Conservation (phyloP, 2,329 filamentous ascomycete species). For the Exophiala sp. region DNA sequence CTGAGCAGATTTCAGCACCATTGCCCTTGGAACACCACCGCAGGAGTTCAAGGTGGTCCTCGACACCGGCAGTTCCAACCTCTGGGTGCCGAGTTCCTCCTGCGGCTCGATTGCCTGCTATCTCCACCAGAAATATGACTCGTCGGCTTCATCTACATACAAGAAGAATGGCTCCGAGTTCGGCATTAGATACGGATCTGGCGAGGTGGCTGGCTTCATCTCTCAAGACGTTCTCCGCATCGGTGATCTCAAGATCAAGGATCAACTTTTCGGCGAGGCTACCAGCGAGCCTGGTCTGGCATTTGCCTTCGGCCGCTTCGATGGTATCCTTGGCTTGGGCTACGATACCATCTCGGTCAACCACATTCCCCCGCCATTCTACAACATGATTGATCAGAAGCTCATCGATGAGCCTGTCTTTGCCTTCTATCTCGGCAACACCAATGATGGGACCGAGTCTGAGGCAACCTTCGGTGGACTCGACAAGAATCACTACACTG, state of each 20-base stretch:
- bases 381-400: slow-evolving; percentile 86
- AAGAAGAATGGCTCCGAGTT: slow-evolving; percentile 90
- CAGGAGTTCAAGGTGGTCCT: slow-evolving; percentile 98
- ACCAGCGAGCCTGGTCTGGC: slow-evolving; percentile 92
- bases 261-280: slow-evolving; percentile 93
- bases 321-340: slow-evolving; percentile 90
- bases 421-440: slow-evolving; percentile 86
- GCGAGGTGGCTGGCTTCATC: slow-evolving; percentile 86
- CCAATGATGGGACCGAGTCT: slow-evolving; percentile 66
- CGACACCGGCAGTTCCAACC: slow-evolving; percentile 96
- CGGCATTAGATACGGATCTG: slow-evolving; percentile 91
- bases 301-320: slow-evolving; percentile 95
- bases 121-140: slow-evolving; percentile 95
- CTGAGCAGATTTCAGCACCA: slow-evolving; percentile 84
- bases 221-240: slow-evolving; percentile 83
- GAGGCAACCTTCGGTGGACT: slow-evolving; percentile 87
- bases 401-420: slow-evolving; percentile 90
- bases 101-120: slow-evolving; percentile 97
- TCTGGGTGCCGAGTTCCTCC: slow-evolving; percentile 89
- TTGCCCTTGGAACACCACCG: slow-evolving; percentile 82
- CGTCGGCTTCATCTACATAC: slow-evolving; percentile 78
- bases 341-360: slow-evolving; percentile 98
- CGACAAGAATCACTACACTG: slow-evolving; percentile 72
- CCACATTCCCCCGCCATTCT: slow-evolving; percentile 88
- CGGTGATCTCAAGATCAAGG: slow-evolving; percentile 79